Conservation (phyloP, 2,329 filamentous ascomycete genomes). For the Gnomoniopsis sp. region DNA sequence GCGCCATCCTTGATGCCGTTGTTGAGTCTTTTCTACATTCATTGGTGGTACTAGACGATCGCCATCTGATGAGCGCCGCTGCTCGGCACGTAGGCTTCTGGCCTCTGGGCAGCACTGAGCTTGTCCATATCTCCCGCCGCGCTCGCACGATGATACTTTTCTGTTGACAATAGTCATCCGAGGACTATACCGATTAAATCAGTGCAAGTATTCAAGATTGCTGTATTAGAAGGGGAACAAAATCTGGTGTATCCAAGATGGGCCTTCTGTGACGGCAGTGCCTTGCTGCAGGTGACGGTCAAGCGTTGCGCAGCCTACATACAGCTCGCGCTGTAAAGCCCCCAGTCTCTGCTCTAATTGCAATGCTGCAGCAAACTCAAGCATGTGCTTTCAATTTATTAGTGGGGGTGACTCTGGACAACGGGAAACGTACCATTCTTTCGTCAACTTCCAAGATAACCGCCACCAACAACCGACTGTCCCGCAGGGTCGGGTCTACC, state of each 20-base stretch:
- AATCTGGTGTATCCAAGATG: too few relatives aligned
- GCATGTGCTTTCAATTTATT: background rate
- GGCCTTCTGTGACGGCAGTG: background rate
- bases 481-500: background rate
- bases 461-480: background rate
- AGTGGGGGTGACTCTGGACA: background rate
- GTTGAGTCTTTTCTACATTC: too few relatives aligned
- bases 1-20: background rate
- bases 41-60: background rate
- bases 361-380: background rate
- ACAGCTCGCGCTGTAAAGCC: too few relatives aligned
- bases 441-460: background rate
- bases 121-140: too few relatives aligned
- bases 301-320: background rate
- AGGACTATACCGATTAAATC: too few relatives aligned
- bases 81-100: too few relatives aligned
- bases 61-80: background rate
- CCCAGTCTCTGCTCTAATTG: background rate
- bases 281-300: background rate
- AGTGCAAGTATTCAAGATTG: too few relatives aligned
- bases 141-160: background rate
- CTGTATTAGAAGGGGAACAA: too few relatives aligned
- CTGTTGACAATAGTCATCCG: too few relatives aligned
- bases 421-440: background rate
- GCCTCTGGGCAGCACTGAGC: too few relatives aligned